These are phyloP conservation scores for Hypoxylon rickii DNA, from an alignment of 495 filamentous ascomycete species.

Conservation along the genomic window DNA sequence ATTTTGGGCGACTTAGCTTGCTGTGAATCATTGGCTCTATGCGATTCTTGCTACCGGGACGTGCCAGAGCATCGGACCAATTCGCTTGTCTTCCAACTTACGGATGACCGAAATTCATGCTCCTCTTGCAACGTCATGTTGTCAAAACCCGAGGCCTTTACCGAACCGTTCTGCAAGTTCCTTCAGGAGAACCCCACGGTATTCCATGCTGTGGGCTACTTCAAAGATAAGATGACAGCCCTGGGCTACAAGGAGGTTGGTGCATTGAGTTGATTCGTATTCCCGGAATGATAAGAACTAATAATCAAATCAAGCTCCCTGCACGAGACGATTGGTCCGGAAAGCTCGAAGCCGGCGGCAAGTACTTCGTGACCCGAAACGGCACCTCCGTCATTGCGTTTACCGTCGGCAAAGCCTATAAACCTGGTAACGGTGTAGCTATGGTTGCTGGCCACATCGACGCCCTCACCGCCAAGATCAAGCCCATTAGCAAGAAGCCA, in stretches of 20 bases:
- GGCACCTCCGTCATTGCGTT: conserved; percentile 88
- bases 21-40: conserved; percentile 25
- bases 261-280: background rate
- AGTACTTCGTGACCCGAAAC: conserved; percentile 88
- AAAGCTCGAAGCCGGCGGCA: conserved; percentile 77
- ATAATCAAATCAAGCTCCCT: conserved; percentile 58
- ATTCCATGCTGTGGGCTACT: conserved; percentile 82
- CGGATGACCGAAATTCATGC: conserved; percentile 19
- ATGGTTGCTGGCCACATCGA: conserved; percentile 90
- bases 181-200: conserved; percentile 89
- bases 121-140: conserved; percentile 38
- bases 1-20: conserved; percentile 32
- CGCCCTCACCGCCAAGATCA: conserved; percentile 83
- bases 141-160: conserved; percentile 64
- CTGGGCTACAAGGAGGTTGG: conserved; percentile 70
- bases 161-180: conserved; percentile 85
- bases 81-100: conserved; percentile 8
- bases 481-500: conserved; percentile 83
- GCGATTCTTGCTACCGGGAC: conserved; percentile 26
- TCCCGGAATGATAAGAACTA: conserved; percentile 6
- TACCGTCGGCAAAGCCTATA: conserved; percentile 76
- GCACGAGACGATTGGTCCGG: conserved; percentile 77
- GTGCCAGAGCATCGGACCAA: conserved; percentile 25
- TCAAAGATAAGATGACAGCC: conserved; percentile 69
- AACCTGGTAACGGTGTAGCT: conserved; percentile 80